These are phyloP conservation scores for Actinomortierella ambigua DNA, from an alignment of 371 early-diverging fungal genomes.

Conservation along the genomic window DNA sequence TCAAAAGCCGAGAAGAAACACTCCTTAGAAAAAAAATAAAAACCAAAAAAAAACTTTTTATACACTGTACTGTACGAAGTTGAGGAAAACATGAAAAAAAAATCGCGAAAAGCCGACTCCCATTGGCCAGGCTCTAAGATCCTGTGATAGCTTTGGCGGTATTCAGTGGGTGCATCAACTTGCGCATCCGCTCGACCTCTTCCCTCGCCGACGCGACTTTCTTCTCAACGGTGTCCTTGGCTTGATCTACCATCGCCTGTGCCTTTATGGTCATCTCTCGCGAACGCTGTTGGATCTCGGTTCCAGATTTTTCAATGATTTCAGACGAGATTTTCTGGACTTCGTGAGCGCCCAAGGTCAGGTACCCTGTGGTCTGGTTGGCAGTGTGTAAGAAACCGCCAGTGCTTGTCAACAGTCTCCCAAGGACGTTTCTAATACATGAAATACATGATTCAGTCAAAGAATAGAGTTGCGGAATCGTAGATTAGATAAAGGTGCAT, in stretches of 20 bases:
- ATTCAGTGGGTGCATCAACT: slow-evolving; percentile 16
- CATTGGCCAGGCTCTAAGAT: no score
- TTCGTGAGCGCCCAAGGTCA: slow-evolving; percentile 44
- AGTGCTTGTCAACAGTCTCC: slow-evolving; percentile 57
- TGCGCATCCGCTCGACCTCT: slow-evolving; percentile 36
- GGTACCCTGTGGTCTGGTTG: slow-evolving; percentile 41
- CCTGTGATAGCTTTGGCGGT: slow-evolving; percentile 27
- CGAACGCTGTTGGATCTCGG: slow-evolving; percentile 41
- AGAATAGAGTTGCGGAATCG: no score
- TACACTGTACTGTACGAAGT: no score
- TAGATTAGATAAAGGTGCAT: no score
- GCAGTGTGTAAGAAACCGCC: slow-evolving; percentile 67
- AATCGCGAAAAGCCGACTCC: no score
- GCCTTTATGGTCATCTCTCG: slow-evolving; percentile 44
- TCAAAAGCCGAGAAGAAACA: no score
- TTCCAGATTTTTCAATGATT: slow-evolving; percentile 42
- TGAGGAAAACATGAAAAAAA: no score
- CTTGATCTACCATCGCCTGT: slow-evolving; percentile 35
- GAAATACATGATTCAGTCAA: neutral
- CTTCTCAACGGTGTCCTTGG: slow-evolving; percentile 41
- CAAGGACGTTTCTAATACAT: slow-evolving; percentile 45
- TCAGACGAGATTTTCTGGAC: slow-evolving; percentile 40
- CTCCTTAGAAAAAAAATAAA: no score
- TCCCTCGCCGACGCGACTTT: slow-evolving; percentile 33
- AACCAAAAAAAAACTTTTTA: no score